Percentiles rank a stretch among this genome's conserved stretches.
Conservation (phyloP, 139 green algal genomes). For the Tetraselmis chui region DNA sequence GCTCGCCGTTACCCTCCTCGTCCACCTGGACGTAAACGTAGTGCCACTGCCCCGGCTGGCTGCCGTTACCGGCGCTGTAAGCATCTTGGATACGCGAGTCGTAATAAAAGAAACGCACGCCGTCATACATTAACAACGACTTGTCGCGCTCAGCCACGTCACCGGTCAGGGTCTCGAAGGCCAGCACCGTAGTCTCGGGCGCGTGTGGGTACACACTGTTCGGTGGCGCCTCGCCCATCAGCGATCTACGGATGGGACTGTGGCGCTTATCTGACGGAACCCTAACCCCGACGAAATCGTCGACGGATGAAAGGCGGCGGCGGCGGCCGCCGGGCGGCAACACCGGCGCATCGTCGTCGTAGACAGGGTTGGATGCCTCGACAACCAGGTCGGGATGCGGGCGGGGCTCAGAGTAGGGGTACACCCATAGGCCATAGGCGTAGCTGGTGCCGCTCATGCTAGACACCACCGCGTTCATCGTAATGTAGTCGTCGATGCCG, state of each 20-base stretch:
- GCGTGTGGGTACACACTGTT: background rate
- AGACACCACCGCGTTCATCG: background rate
- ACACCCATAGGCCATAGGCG: slow-evolving; percentile 7
- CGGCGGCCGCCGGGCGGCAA: background rate
- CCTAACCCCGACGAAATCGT: background rate
- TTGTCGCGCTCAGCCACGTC: slow-evolving; percentile 2
- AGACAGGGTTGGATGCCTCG: background rate
- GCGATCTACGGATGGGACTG: background rate
- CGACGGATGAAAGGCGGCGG: background rate
- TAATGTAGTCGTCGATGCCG: slow-evolving; percentile 4
- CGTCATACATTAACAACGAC: slow-evolving; percentile 17
- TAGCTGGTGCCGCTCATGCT: slow-evolving; percentile 14
- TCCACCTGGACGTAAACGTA: slow-evolving; percentile 11
- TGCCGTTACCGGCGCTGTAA: background rate
- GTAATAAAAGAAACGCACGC: slow-evolving; percentile 22
- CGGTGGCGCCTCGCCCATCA: background rate
- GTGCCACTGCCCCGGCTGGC: slow-evolving; percentile 9
- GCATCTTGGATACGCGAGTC: slow-evolving; percentile 20
- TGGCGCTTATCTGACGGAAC: background rate
- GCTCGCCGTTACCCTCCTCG: slow-evolving; percentile 4
- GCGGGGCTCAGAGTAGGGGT: background rate
- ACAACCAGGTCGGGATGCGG: background rate
- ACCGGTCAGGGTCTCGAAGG: slow-evolving; percentile 4
- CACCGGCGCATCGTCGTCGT: background rate
- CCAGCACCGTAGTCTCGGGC: slow-evolving; percentile 9